Percentiles rank a stretch among this genome's conserved stretches.
Conservation (phyloP, 352 stramenopile species). For the Pilasporangium apinafurcum region DNA sequence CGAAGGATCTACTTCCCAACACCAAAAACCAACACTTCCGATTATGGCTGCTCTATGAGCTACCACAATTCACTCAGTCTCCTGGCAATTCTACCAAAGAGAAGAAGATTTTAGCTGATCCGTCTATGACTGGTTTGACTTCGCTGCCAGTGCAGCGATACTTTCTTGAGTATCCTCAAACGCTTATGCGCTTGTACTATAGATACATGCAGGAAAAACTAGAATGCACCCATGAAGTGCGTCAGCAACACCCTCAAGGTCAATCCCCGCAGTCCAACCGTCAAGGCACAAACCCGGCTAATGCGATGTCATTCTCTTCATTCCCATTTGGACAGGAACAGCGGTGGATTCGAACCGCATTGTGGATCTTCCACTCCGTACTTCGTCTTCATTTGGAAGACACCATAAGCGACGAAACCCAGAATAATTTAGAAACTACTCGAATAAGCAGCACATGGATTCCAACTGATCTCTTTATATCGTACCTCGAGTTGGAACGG, state of each 20-base stretch:
- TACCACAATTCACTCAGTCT: not conserved
- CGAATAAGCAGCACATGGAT: not conserved
- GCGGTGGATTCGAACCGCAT: constrained; percentile 11
- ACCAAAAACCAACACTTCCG: constrained; percentile 23
- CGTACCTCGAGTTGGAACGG: constrained; percentile 32
- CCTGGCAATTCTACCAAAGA: not conserved
- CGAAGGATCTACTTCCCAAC: constrained; percentile 15
- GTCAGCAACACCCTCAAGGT: constrained; percentile 5
- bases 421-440: not conserved
- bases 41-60: constrained; percentile 22
- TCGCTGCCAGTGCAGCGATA: constrained; percentile 10
- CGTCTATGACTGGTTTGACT: too few species aligned
- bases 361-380: constrained; percentile 48
- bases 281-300: not conserved
- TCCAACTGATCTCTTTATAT: constrained; percentile 29
- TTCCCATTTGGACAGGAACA: constrained; percentile 8
- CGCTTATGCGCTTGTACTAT: constrained; percentile 17
- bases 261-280: constrained; percentile 4
- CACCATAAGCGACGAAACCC: not conserved
- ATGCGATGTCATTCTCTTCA: not conserved
- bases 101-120: constrained; percentile 5
- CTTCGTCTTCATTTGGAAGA: constrained; percentile 24
- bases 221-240: constrained; percentile 6
- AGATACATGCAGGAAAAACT: constrained; percentile 9
- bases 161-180: constrained; percentile 26